These are phyloP conservation scores for Daldinia eschscholtzii DNA, from an alignment of 2,329 filamentous ascomycete genomes.

Conservation along the genomic window DNA sequence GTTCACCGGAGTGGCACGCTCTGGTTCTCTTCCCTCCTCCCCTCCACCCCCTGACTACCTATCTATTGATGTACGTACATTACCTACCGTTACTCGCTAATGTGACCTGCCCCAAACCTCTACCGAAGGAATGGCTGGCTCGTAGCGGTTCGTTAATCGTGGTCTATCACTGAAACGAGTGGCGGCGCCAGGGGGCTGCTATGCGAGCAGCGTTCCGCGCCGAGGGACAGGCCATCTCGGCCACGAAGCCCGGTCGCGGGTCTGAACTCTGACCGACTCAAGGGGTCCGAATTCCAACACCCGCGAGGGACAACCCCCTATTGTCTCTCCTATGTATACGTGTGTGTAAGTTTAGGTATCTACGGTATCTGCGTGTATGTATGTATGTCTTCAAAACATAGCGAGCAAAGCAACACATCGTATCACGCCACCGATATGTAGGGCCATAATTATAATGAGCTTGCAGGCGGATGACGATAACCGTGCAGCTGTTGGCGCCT, in stretches of 20 bases:
- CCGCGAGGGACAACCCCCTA: constrained; percentile 15
- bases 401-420: constrained; percentile 19
- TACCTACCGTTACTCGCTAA: constrained; percentile 7
- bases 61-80: constrained; percentile 8
- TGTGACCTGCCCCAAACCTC: constrained; percentile 25
- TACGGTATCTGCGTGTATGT: neutral
- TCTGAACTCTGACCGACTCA: constrained; percentile 28
- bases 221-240: constrained; percentile 41
- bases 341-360: neutral
- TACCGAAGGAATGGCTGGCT: constrained; percentile 22
- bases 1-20: constrained; percentile 28
- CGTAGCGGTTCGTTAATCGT: constrained; percentile 20
- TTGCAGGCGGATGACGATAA: constrained; percentile 44
- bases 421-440: constrained; percentile 40
- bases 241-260: constrained; percentile 41
- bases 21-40: neutral
- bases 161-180: constrained; percentile 39
- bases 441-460: constrained; percentile 29
- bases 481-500: constrained; percentile 43
- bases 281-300: constrained; percentile 23
- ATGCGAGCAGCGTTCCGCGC: constrained; percentile 41
- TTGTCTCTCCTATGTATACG: constrained; percentile 17
- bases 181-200: constrained; percentile 40
- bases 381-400: constrained; percentile 8
- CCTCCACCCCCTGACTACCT: constrained; percentile 10